phyloP scores from a whole-genome alignment of 2,329 filamentous ascomycete species.

The Sporothrix pallida region DNA sequence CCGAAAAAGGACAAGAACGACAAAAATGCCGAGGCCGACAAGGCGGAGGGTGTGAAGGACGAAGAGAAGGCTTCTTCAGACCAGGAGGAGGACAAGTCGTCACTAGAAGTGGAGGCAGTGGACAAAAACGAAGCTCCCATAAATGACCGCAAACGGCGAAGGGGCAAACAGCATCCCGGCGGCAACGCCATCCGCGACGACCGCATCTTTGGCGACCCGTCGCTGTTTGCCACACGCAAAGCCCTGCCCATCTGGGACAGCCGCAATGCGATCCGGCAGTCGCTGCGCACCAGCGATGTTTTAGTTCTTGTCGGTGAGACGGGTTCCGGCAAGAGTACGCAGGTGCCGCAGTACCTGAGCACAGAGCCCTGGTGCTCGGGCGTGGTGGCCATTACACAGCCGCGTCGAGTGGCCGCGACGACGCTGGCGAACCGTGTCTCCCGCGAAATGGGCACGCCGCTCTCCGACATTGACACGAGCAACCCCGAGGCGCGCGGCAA shows the following conservation, averaged over 20 bases:
- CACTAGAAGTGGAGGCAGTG: no score
- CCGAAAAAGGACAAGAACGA: conserved; percentile 19
- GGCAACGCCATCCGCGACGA: not conserved
- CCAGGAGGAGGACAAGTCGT: not conserved
- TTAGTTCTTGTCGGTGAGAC: conserved; percentile 91
- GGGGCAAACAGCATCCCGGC: not conserved
- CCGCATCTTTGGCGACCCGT: conserved; percentile 32
- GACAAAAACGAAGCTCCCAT: no score
- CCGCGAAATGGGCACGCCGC: conserved; percentile 68
- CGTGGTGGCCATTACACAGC: conserved; percentile 92
- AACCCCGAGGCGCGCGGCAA: conserved; percentile 51
- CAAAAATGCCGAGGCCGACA: not conserved
- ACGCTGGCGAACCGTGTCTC: conserved; percentile 88
- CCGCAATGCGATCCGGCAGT: conserved; percentile 69
- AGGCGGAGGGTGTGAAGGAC: not conserved
- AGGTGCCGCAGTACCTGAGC: conserved; percentile 89
- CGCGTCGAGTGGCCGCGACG: conserved; percentile 89
- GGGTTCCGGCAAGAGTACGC: conserved; percentile 95
- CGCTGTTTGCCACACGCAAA: conserved; percentile 58
- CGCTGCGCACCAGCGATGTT: conserved; percentile 60
- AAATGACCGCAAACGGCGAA: conserved; percentile 29
- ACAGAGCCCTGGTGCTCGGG: conserved; percentile 84
- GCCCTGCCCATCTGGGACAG: conserved; percentile 81
- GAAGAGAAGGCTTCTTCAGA: not conserved
- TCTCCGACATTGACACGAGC: conserved; percentile 43